These are phyloP conservation scores for Hypocreales sp. DNA, from an alignment of 2,329 filamentous ascomycete genomes.

Conservation along the genomic window DNA sequence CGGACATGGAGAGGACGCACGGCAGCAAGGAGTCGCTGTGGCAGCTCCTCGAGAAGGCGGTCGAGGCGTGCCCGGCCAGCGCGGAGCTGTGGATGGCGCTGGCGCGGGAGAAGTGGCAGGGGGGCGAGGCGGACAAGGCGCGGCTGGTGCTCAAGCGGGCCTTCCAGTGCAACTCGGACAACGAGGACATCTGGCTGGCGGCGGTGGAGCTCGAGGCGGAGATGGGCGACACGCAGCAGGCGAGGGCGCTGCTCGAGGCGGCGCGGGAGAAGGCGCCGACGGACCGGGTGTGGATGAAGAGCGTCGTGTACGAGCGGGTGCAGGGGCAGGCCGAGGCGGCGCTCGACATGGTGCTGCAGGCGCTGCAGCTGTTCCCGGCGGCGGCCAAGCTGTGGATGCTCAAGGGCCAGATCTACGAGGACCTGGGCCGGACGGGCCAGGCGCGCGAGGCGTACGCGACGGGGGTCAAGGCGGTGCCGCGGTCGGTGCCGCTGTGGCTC, in stretches of 20 bases:
- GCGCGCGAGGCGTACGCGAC: constrained; percentile 81
- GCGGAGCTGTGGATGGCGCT: constrained; percentile 94
- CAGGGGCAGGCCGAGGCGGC: constrained; percentile 65
- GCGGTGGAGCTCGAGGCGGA: constrained; percentile 95
- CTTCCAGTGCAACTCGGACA: constrained; percentile 90
- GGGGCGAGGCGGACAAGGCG: constrained; percentile 75
- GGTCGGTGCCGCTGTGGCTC: constrained; percentile 78
- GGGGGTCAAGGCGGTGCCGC: constrained; percentile 74
- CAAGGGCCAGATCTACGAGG: constrained; percentile 95
- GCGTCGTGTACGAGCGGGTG: constrained; percentile 82
- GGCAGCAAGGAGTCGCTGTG: constrained; percentile 71
- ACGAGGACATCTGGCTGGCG: constrained; percentile 94
- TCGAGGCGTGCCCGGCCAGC: constrained; percentile 81
- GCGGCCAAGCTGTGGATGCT: constrained; percentile 93
- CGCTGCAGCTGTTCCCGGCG: constrained; percentile 70
- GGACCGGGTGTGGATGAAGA: constrained; percentile 95
- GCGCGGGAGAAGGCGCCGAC: constrained; percentile 83
- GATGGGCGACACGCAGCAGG: constrained; percentile 67
- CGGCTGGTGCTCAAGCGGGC: constrained; percentile 73
- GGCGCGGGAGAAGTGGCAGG: constrained; percentile 86
- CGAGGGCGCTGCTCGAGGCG: constrained; percentile 63
- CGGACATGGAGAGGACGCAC: constrained; percentile 81
- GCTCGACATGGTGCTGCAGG: constrained; percentile 75
- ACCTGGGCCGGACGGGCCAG: constrained; percentile 61
- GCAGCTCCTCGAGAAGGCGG: constrained; percentile 78